A percentile compares a stretch with the other conserved stretches of the same genome.
Conservation (phyloP, 495 filamentous ascomycete genomes). For the Viridothelium virens region DNA sequence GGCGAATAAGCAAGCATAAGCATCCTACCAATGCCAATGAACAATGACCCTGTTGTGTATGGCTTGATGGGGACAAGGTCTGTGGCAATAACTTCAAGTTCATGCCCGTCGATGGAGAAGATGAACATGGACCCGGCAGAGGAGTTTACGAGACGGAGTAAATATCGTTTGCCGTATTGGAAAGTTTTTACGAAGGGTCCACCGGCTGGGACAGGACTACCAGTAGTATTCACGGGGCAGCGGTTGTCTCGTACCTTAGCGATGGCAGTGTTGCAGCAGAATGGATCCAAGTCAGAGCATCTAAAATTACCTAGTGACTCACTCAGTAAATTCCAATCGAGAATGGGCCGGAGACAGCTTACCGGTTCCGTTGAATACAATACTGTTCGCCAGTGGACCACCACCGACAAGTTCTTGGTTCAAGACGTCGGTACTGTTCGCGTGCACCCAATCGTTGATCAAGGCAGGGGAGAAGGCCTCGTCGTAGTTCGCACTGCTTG, state of each 20-base stretch:
- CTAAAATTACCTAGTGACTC: slow-evolving; percentile 8
- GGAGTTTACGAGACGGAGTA: slow-evolving; percentile 61
- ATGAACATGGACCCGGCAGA: slow-evolving; percentile 49
- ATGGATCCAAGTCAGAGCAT: slow-evolving; percentile 11
- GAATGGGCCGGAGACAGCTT: not conserved
- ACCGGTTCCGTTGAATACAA: slow-evolving; percentile 9
- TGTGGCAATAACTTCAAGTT: slow-evolving; percentile 38
- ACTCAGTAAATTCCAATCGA: not conserved
- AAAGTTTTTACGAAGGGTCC: slow-evolving; percentile 22
- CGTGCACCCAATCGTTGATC: slow-evolving; percentile 16
- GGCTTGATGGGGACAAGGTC: slow-evolving; percentile 39
- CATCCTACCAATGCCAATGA: slow-evolving; percentile 31
- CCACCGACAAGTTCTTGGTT: slow-evolving; percentile 8
- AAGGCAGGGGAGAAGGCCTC: slow-evolving; percentile 10
- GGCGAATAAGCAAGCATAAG: not conserved
- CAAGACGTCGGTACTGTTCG: slow-evolving; percentile 6
- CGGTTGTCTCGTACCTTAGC: not conserved
- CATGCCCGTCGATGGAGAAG: slow-evolving; percentile 40
- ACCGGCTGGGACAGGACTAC: not conserved
- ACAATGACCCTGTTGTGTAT: slow-evolving; percentile 30
- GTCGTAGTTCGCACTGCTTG: slow-evolving; percentile 14
- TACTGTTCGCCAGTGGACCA: slow-evolving; percentile 13
- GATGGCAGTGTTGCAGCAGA: slow-evolving; percentile 9
- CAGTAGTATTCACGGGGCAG: not conserved
- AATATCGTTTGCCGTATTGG: slow-evolving; percentile 49